Conservation (phyloP, 768 basidiomycete species). For the Rhizopogon vinicolor region DNA sequence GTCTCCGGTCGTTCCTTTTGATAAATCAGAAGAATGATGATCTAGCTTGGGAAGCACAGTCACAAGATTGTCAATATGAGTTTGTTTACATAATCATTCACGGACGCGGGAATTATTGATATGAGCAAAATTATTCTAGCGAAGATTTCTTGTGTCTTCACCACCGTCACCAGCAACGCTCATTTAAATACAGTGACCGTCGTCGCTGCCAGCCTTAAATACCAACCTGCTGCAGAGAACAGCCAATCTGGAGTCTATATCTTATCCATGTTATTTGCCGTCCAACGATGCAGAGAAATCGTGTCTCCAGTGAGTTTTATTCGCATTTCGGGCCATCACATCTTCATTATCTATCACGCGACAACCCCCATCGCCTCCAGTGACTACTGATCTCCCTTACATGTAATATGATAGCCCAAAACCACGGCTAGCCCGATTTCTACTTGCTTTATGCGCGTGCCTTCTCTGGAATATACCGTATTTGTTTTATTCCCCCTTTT, state of each 20-base stretch:
- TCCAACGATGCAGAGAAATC: slow-evolving; percentile 34
- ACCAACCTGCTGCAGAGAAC: slow-evolving; percentile 12
- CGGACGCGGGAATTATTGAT: slow-evolving; percentile 30
- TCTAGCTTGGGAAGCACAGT: too few species aligned
- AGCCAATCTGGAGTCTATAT: slow-evolving; percentile 32
- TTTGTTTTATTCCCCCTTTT: slow-evolving; percentile 8
- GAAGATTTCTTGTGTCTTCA: slow-evolving; percentile 20
- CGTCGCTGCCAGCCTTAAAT: slow-evolving; percentile 18
- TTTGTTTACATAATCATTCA: slow-evolving; percentile 4
- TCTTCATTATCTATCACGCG: slow-evolving; percentile 32
- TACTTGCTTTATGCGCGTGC: slow-evolving; percentile 8
- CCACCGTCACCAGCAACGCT: slow-evolving; percentile 28
- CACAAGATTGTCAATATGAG: not conserved
- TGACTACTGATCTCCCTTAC: slow-evolving; percentile 30
- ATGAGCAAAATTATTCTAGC: slow-evolving; percentile 12
- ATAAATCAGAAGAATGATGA: too few species aligned
- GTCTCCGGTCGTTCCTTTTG: too few species aligned
- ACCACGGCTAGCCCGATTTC: slow-evolving; percentile 8
- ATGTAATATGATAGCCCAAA: slow-evolving; percentile 29
- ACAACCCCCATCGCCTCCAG: slow-evolving; percentile 26
- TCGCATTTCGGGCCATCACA: slow-evolving; percentile 24
- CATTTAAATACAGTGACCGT: slow-evolving; percentile 19
- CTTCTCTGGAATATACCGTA: slow-evolving; percentile 13
- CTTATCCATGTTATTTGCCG: slow-evolving; percentile 31
- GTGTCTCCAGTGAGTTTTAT: slow-evolving; percentile 26